Base-by-base conservation (phyloP, 345 rosid genomes). In the Alliaria petiolata region DNA sequence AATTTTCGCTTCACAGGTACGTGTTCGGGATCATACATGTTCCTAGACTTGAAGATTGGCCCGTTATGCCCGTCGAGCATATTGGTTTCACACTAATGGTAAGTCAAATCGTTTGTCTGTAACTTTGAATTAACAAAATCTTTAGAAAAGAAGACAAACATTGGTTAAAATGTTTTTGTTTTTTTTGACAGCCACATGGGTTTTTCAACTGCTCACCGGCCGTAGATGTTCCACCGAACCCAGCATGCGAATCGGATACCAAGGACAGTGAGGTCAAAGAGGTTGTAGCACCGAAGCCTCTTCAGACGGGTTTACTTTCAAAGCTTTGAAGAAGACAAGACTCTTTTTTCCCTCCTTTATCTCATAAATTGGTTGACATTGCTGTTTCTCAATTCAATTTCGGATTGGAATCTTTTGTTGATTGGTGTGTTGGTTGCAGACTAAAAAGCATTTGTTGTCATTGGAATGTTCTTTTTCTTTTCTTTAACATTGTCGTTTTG, bases 171-270 rank as follows among this genome's bases (percentile, higher is more conserved):
- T 22, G n/a, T n/a, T n/a, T n/a, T n/a, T n/a, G 35, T 13, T 36
- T 31, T 22, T 65, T 14, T 44, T 22, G 72, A 80, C 86, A 93
- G 98, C 98, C 97, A 30, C 98, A 93, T 52, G 98, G 98, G 42
- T 93, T 93, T 73, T 93, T 91, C 79, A 93, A 91, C 70, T 87
- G 95, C 83, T 93, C 98, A 9, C 98, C 96, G 3, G 96, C 97
- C 0, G 85, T 89, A 28, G 98, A 93, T 59, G 98, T 93, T 20
- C 97, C 98, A 3, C 97, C 98, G 15, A 87, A 75, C 46, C 67
- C 84, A 45, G 55, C 68, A 7, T 86, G 95, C 50, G 95, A 93
- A 76, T 33, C 81, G 81, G 96, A 91, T 12, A 51, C 77, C 6
- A 89, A 87, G 65, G 91, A 89, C 62, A 80, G 35, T 38, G 89